These are phyloP conservation scores for Mycena crocata DNA, from an alignment of 768 basidiomycete genomes.

Conservation along the genomic window DNA sequence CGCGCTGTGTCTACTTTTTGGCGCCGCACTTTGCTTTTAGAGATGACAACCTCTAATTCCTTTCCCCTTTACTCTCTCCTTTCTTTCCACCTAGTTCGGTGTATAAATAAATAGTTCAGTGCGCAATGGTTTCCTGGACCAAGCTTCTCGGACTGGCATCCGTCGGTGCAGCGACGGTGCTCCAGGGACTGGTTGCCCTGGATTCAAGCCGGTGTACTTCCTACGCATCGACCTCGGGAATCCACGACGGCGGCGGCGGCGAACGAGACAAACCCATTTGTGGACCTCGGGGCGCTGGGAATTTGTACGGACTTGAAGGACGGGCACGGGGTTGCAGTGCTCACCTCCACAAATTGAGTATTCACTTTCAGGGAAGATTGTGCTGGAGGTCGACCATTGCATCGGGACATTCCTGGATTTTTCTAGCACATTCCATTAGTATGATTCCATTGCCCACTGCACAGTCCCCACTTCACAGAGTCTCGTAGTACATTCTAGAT, in stretches of 20 bases:
- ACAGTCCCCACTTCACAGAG: no score
- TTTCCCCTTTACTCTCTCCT: not conserved
- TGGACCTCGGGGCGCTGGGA: conserved; percentile 26
- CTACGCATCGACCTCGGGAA: conserved; percentile 6
- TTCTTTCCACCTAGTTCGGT: not conserved
- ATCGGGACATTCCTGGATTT: no score
- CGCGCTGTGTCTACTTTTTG: not conserved
- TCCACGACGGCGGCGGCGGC: not conserved
- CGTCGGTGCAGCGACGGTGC: no score
- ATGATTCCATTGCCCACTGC: no score
- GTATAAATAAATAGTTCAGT: no score
- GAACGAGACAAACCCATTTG: conserved; percentile 14
- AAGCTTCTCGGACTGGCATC: conserved; percentile 18
- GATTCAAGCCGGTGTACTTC: conserved; percentile 16
- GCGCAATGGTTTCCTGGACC: conserved; percentile 22
- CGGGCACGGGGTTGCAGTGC: conserved; percentile 22
- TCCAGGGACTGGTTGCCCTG: no score
- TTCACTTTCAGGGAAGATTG: conserved; percentile 5
- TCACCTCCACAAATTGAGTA: conserved; percentile 15
- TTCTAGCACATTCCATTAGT: no score
- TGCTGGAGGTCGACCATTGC: not conserved
- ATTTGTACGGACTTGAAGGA: conserved; percentile 25
- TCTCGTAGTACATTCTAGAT: no score
- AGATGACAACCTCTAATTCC: no score
- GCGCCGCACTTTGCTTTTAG: not conserved